These are phyloP conservation scores for Ganoderma resinaceum DNA, from an alignment of 1,284 basidiomycete species.

Conservation along the genomic window DNA sequence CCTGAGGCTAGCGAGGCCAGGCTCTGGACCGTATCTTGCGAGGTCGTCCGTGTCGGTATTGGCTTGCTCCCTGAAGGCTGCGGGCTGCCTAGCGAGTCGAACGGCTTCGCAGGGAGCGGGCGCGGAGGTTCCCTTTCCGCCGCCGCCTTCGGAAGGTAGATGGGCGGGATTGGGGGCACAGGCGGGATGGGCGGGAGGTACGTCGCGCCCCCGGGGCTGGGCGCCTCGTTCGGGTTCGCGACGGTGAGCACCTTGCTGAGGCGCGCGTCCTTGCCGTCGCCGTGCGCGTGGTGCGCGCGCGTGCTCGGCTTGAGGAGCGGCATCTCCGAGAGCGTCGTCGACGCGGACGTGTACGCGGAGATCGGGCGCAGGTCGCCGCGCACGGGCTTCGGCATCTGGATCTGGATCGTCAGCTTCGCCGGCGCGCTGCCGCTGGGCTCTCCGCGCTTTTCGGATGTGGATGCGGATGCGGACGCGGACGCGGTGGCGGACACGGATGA, in stretches of 20 bases:
- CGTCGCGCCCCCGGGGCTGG: background rate
- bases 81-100: background rate
- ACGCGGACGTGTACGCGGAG: conserved; percentile 19
- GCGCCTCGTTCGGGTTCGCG: background rate
- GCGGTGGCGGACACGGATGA: background rate
- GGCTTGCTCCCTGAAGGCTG: background rate
- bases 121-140: background rate
- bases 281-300: too few species aligned
- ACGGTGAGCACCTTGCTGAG: conserved; percentile 5
- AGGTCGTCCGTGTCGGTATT: background rate
- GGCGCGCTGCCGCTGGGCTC: too few species aligned
- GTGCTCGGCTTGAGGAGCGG: conserved; percentile 15
- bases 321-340: conserved; percentile 19
- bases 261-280: background rate
- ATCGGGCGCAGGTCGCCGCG: conserved; percentile 8
- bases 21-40: background rate
- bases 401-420: background rate
- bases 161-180: conserved; percentile 1
- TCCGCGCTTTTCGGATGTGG: conserved; percentile 4
- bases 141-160: background rate
- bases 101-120: conserved; percentile 1
- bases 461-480: background rate
- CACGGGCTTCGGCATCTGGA: conserved; percentile 14
- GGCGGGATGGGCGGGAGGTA: conserved; percentile 1
- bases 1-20: background rate